Base-by-base conservation (phyloP, 2,329 filamentous ascomycete species). In the Fusarium tricinctum region DNA sequence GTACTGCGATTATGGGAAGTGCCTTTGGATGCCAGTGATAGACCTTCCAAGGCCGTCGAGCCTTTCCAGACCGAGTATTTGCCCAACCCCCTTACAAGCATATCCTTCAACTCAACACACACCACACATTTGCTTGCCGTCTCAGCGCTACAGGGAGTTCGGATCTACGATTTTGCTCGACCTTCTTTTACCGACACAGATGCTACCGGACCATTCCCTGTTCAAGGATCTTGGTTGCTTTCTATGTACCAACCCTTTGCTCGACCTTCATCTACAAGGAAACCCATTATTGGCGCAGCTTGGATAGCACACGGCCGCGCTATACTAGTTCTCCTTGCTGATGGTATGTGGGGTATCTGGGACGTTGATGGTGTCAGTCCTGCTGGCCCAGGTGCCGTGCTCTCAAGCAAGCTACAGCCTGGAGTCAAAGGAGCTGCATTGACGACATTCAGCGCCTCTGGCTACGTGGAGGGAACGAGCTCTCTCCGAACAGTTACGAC, bases 261-360 rank as follows among this genome's bases (percentile, higher is more conserved):
- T 28, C 82, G 83, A 44, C 80, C 84, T 19, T 81, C 82, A 17
- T 74, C 82, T 7, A 76, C 82, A 3, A 82, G 89, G 43, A 91
- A 90, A 70, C 84, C 84, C 0, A 83, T 91, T n/a, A 76, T 90
- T 15, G 88, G 88, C 48, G 86, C 88, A 1, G 82, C 84, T 7
- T 91, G 89, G 89, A 84, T 90, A 47, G 81, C 84, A 3, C 84
- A 85, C 60, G 89, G 89, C 12, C 83, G 85, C 46, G 88, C 88
- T 7, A 79, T 91, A 28, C 78, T 91, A 40, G 81, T 82, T 1
- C 79, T 91, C 4, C 79, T 90, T 5, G 85, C 85, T 1, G 89
- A 91, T 69, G 89, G 88, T 8, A 88, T 88, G 74, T 91, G 89
- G 89, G 89, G 87, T 15, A 85, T 91, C 33, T 91, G 88, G 88